These are phyloP conservation scores for Rhodotorula sp. DNA, from an alignment of 1,284 basidiomycete species.

Conservation along the genomic window DNA sequence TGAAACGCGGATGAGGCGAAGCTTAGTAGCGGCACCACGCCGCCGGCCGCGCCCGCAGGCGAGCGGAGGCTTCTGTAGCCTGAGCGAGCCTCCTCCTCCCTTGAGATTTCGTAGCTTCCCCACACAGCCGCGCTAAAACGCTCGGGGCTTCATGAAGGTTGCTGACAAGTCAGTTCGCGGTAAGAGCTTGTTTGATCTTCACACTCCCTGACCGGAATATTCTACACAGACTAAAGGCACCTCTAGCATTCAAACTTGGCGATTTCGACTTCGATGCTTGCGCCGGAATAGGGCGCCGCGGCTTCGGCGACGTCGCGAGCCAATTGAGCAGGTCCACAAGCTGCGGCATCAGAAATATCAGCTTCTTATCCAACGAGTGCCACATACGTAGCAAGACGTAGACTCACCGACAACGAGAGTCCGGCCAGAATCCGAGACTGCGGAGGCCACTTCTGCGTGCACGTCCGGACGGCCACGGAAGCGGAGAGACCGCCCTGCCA, in stretches of 20 bases:
- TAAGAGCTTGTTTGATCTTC: too few species aligned
- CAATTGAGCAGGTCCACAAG: slow-evolving; percentile 21
- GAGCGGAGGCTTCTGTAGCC: too few species aligned
- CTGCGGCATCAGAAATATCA: not conserved
- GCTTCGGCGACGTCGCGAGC: slow-evolving; percentile 16
- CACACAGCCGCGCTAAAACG: too few species aligned
- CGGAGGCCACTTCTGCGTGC: not conserved
- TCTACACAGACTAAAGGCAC: not conserved
- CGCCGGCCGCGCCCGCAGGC: too few species aligned
- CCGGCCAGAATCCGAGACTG: slow-evolving; percentile 1
- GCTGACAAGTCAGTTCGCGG: too few species aligned
- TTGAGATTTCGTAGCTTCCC: too few species aligned
- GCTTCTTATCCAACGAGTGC: not conserved
- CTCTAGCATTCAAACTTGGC: slow-evolving; percentile 23
- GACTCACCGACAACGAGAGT: slow-evolving; percentile 18
- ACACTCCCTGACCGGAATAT: not conserved
- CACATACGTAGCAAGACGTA: not conserved
- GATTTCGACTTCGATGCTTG: slow-evolving; percentile 8
- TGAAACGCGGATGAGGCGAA: too few species aligned
- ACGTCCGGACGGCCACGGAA: slow-evolving; percentile 12
- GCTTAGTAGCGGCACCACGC: too few species aligned
- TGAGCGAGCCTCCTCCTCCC: too few species aligned
- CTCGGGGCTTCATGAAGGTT: too few species aligned
- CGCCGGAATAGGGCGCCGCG: not conserved
- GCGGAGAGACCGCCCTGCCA: not conserved